These are phyloP conservation scores for Solanum clarkiae DNA, from an alignment of 257 asterid genomes.

Conservation along the genomic window DNA sequence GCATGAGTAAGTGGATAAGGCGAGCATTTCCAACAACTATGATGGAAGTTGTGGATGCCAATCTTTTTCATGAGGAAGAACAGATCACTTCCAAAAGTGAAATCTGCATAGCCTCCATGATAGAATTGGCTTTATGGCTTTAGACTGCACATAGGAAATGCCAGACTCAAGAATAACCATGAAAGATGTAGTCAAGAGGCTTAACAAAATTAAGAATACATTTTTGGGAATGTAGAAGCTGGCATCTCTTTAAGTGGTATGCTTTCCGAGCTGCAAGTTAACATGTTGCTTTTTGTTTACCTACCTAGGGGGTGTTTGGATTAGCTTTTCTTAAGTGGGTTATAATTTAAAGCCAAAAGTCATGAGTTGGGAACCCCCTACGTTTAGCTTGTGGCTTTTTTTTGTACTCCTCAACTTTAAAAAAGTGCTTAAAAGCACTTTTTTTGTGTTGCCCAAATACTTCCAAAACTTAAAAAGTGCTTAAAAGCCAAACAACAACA, in stretches of 20 bases:
- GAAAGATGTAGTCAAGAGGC: neutral
- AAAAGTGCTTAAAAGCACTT: no score
- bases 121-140: neutral
- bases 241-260: neutral
- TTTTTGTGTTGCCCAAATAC: no score
- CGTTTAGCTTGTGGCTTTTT: no score
- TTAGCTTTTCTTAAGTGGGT: no score
- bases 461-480: no score
- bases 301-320: no score
- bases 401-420: no score
- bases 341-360: no score
- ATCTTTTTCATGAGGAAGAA: neutral
- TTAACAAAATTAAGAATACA: neutral
- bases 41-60: neutral
- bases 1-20: conserved; percentile 10
- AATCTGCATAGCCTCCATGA: neutral
- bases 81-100: neutral
- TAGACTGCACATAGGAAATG: neutral
- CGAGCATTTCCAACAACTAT: neutral
- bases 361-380: no score
- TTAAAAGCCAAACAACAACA: no score
- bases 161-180: neutral
- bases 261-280: neutral
- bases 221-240: neutral
- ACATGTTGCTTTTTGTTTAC: neutral